Evolutionary conservation across 768 basidiomycete species (phyloP).

Genomic region (Exsudoporus frostii): DNA sequence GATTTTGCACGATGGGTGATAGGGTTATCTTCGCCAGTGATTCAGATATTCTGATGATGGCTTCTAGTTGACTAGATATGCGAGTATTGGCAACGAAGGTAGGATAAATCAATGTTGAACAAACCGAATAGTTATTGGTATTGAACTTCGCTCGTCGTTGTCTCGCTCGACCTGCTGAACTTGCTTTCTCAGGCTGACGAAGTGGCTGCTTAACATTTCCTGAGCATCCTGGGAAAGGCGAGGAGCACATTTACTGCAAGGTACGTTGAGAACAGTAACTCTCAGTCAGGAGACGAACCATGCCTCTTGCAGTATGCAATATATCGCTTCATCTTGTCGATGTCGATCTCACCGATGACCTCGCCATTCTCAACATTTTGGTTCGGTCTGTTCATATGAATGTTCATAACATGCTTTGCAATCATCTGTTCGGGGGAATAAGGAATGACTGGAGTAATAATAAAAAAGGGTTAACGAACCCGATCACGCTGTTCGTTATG

Average conservation of each 20-base stretch:
- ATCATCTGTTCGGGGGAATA: constrained; percentile 60
- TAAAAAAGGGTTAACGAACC: constrained; percentile 42
- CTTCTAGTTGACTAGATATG: constrained; percentile 78
- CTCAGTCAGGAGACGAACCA: constrained; percentile 14
- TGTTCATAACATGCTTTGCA: constrained; percentile 97
- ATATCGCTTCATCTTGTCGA: constrained; percentile 98
- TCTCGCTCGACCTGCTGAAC: constrained; percentile 95
- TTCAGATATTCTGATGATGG: constrained; percentile 98
- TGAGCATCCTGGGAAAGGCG: constrained; percentile 90
- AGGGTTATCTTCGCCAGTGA: constrained; percentile 93
- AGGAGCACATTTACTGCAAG: constrained; percentile 87
- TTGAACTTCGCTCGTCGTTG: constrained; percentile 95
- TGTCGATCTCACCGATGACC: constrained; percentile 81
- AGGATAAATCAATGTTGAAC: constrained; percentile 23
- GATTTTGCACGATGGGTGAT: constrained; percentile 77
- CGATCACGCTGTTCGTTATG: constrained; percentile 93
- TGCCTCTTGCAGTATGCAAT: constrained; percentile 95
- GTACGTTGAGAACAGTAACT: background rate
- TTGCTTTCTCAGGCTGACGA: constrained; percentile 88
- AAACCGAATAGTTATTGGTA: constrained; percentile 95
- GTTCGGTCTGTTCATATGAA: constrained; percentile 93
- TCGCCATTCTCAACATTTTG: constrained; percentile 57
- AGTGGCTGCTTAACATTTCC: constrained; percentile 95
- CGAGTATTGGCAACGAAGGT: constrained; percentile 1
- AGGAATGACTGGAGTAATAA: background rate